Base-by-base conservation (phyloP, 2,329 filamentous ascomycete genomes). In the Colletotrichum liriopes region DNA sequence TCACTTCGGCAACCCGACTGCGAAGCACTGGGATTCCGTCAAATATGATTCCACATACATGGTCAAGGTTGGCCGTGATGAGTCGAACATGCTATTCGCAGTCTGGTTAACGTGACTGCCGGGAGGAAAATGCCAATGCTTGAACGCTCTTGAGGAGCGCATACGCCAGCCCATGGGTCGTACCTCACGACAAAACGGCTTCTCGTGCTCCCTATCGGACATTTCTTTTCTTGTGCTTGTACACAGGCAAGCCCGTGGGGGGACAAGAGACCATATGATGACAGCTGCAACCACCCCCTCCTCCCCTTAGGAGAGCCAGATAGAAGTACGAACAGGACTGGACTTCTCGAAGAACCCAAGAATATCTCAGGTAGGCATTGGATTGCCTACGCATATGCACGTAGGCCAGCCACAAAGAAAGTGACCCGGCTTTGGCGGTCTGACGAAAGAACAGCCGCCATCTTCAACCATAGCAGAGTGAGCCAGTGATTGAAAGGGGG, bases 331-430 rank as follows among this genome's bases (percentile, higher is more conserved):
- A 43, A 71, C 70, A 74, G 74, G 66, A 63, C 73, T 65, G 69
- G 65, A 65, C 79, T 84, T 86, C 83, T 85, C 81, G 83, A 85
- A 84, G 76, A 75, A 73, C 74, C 75, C 75, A 77, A 78, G 81
- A 82, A 80, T 76, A 67, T 75, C 74, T 78, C 76, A 78, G 67
- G 72, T 73, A 74, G 67, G 72, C 74, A 71, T 75, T 70, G 64
- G 45, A 45, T 26, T 64, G 49, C 37, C 55, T 54, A 49, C 80
- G 80, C 80, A 75, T 83, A 81, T 77, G 79, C 77, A 79, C 81
- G 82, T 80, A 70, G 71, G 67, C 77, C 81, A 73, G 77, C 77
- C 74, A 76, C 77, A 73, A 74, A 75, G 66, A 73, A 75, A 77
- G 26, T 56, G 65, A 37, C 39, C 51, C 39, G 45, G 29, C 66